A percentile compares a stretch with the other conserved stretches of the same genome.
Conservation (phyloP, 257 asterid genomes). For the Forsythia viridissima region DNA sequence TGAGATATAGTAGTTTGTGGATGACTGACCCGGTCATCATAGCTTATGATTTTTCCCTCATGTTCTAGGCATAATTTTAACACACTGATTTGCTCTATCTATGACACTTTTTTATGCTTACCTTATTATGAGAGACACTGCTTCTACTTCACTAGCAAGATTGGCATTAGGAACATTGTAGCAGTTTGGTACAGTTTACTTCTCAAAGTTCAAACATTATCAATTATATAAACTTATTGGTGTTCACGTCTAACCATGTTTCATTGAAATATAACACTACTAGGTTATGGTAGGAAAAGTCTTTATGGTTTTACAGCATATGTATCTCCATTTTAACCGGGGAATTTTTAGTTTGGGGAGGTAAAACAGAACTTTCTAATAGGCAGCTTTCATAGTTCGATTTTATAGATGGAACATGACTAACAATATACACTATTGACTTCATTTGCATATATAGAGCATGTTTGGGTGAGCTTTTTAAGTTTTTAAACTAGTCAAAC, state of each 20-base stretch:
- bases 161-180: neutral
- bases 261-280: neutral
- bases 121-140: neutral
- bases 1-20: too few species aligned
- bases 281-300: neutral
- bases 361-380: neutral
- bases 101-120: too few species aligned
- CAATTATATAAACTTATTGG: neutral
- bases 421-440: neutral
- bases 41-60: too few species aligned
- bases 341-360: neutral
- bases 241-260: neutral
- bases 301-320: neutral
- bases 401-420: neutral
- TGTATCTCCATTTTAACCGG: neutral
- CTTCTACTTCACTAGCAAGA: neutral
- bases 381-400: neutral
- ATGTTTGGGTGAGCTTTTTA: too few species aligned
- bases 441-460: neutral
- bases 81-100: too few species aligned
- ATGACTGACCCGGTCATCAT: too few species aligned
- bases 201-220: too few species aligned
- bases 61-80: too few species aligned
- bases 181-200: neutral
- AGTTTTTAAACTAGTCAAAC: too few species aligned